Base-by-base conservation (phyloP, 768 basidiomycete genomes). In the Naematelia aurantialba region DNA sequence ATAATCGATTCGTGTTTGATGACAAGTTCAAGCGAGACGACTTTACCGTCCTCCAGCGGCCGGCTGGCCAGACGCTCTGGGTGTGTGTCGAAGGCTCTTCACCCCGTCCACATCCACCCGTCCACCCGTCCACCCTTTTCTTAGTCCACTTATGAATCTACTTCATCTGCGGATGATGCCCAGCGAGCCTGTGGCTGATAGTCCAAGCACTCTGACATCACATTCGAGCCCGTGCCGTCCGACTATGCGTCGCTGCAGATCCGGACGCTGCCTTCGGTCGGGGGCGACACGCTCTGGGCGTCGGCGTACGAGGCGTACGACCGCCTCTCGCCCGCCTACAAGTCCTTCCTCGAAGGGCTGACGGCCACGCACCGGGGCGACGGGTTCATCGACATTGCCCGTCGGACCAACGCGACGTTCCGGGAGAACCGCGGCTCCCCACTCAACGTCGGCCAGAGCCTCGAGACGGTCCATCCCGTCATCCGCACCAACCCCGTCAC, bases 301-400 rank as follows among this genome's bases (percentile, higher is more conserved):
- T 73, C 69, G 2, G 68, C 70, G 2, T 86, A 85, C 63, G 84
- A 85, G 67, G 85, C 83, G 8, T 87, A 86, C 74, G 84, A 85
- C 71, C 78, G 82, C 14, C 81, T 87, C 22, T 85, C 84, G 0
- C 83, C 83, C 8, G 78, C 81, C 3, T 80, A 65, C 59, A 76
- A 80, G 50, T 79, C 77, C 31, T 85, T 85, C 72, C 77, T 86
- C 45, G 84, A 85, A 67, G 82, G 83, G 5, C 74, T 86, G 13
- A 83, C 82, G 1, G 85, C 85, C 0, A 70, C 81, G 1, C 85
- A 86, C 64, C 74, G 78, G 45, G 77, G 57, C 11, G 53, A 62
- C 8, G 19, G 30, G 13, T 79, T 79, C 65, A 42, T 63, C 27
- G 65, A 72, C 10, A 24, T 51, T 3, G 84, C 79, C 19, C 17